Evolutionary conservation across 1,139 yeast species (phyloP), one percentile per base, ranked within the genome.

Genomic region (Pichia cactophila): DNA sequence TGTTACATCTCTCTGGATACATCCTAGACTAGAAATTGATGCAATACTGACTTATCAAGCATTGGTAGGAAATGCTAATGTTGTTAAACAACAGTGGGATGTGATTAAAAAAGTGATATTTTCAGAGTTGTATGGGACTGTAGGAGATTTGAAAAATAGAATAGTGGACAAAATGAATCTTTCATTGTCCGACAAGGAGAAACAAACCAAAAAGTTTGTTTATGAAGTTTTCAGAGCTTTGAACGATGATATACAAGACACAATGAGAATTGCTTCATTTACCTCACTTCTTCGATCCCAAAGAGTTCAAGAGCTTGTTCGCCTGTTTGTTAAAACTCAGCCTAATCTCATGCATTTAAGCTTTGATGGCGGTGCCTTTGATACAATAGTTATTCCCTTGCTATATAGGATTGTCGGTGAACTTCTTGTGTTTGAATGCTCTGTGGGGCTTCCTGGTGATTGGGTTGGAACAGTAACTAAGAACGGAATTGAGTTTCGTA

Each of bases 1-100:
- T 17, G 59, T 62, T 1, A 54, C 59, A 31, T 51, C 57, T 35
- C 47, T 65, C 6, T 65, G 69, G 69, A 59, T 65, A 33, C 67
- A 64, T 50, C 64, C 65, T 20, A 51, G 62, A 26, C 47, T 65
- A 45, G 56, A 55, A 33, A 53, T 56, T 28, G 64, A 61, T 49
- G 68, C 67, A 4, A 46, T 55, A 26, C 43, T 61, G 33, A 63
- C 68, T 1, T 64, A 58, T 46, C 58, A 55, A 42, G 54, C 58
- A 2, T 45, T 58, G 14, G 38, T 57, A 8, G 64, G 64, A 0
- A 59, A 60, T 26, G 57, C 56, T 0, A 53, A 51, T 29, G 51
- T 53, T 4, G 54, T 53, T 4, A 46, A 52, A 1, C 43, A 48
- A 12, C 56, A 58, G 20, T 55, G 58, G 60, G 47, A 53, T 12